Percentiles rank a stretch among this genome's conserved stretches.
phyloP scores from a whole-genome alignment of 352 stramenopile species.

The Phytophthora tubulina region DNA sequence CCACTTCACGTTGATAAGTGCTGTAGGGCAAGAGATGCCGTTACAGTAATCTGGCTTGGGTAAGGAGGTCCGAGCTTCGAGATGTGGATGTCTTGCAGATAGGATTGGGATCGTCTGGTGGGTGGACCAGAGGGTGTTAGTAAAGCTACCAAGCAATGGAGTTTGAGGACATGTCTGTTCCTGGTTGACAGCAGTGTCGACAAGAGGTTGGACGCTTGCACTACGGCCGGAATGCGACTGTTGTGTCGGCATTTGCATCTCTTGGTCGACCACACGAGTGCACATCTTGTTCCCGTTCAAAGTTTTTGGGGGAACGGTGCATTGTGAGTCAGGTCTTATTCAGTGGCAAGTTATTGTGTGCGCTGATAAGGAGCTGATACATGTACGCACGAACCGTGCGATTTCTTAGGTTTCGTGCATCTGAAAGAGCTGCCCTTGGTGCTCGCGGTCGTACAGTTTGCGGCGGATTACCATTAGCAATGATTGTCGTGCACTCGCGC shows the following conservation, averaged over 20 bases:
- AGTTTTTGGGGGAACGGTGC: slow-evolving; percentile 8
- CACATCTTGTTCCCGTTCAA: slow-evolving; percentile 25
- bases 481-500: slow-evolving; percentile 23
- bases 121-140: slow-evolving; percentile 32
- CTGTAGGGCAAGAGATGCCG: slow-evolving; percentile 2
- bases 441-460: not conserved
- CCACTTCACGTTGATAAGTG: slow-evolving; percentile 34
- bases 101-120: slow-evolving; percentile 44
- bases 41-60: not conserved
- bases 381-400: not conserved
- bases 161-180: slow-evolving; percentile 26
- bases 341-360: too few relatives aligned
- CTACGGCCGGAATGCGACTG: slow-evolving; percentile 5
- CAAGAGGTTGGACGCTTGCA: slow-evolving; percentile 18
- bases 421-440: not conserved
- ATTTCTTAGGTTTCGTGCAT: not conserved
- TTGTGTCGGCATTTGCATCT: slow-evolving; percentile 12
- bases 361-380: not conserved
- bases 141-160: slow-evolving; percentile 3
- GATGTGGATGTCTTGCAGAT: slow-evolving; percentile 21
- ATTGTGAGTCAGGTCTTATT: slow-evolving; percentile 13
- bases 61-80: slow-evolving; percentile 15
- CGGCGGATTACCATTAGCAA: slow-evolving; percentile 29
- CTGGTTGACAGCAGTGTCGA: slow-evolving; percentile 35
- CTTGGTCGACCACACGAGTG: slow-evolving; percentile 17